A percentile compares a stretch with the other conserved stretches of the same genome.
Evolutionary conservation across 148 eudicot genomes (phyloP).

Genomic region (Chenopodium formosanum): DNA sequence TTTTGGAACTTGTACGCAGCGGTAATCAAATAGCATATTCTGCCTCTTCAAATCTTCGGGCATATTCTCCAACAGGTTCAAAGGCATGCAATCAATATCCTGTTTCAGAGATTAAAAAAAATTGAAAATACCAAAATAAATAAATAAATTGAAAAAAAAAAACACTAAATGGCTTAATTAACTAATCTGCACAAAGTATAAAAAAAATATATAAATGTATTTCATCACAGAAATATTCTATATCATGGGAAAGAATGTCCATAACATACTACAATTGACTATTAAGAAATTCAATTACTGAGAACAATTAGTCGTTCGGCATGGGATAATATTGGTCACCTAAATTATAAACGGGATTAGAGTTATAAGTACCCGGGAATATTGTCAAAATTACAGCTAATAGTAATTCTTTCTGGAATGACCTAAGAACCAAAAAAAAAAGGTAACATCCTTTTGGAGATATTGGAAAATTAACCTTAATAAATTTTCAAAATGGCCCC

Average conservation of each 20-base stretch:
- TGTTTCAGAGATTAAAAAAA: conserved; percentile 26
- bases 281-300: not conserved
- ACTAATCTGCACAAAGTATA: not conserved
- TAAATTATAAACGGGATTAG: not conserved
- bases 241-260: not conserved
- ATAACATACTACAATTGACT: not conserved
- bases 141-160: no score
- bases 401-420: not conserved
- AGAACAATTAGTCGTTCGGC: not conserved
- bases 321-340: not conserved
- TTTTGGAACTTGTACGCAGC: conserved; percentile 41
- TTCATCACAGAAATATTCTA: not conserved
- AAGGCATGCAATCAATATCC: conserved; percentile 99
- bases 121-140: no score
- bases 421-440: not conserved
- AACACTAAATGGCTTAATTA: no score
- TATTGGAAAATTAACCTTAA: no score
- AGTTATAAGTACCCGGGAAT: not conserved
- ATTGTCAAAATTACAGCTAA: not conserved
- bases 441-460: not conserved
- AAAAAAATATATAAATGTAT: not conserved
- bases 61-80: conserved; percentile 69
- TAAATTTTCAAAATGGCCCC: not conserved
- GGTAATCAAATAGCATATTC: conserved; percentile 35
- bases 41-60: conserved; percentile 63